These are phyloP conservation scores for Neurospora sp. DNA, from an alignment of 495 filamentous ascomycete genomes.

Conservation along the genomic window DNA sequence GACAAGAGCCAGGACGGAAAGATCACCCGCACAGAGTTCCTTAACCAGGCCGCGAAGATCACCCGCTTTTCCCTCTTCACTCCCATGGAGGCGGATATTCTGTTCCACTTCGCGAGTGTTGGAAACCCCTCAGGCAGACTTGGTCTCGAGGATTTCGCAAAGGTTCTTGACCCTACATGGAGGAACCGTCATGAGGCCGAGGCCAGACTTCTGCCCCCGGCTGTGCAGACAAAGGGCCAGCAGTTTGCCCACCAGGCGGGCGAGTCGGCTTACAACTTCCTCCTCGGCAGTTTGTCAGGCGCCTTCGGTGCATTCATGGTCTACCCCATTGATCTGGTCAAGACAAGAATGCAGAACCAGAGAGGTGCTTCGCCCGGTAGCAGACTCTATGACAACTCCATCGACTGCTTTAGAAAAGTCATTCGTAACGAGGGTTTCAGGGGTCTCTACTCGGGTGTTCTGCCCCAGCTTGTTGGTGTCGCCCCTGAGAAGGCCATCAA, in stretches of 20 bases:
- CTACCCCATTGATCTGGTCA: constrained; percentile 96
- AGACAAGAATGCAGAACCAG: constrained; percentile 98
- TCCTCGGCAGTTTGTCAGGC: constrained; percentile 77
- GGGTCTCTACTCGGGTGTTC: constrained; percentile 86
- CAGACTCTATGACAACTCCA: constrained; percentile 86
- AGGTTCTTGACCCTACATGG: constrained; percentile 92
- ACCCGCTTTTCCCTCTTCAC: constrained; percentile 88
- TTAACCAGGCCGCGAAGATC: constrained; percentile 83
- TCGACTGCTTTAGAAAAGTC: constrained; percentile 89
- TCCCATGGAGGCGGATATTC: constrained; percentile 96
- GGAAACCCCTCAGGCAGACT: constrained; percentile 80
- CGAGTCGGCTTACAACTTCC: constrained; percentile 83
- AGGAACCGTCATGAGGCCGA: constrained; percentile 44
- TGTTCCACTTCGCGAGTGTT: constrained; percentile 95
- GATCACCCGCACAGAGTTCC: constrained; percentile 87
- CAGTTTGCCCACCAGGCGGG: constrained; percentile 49
- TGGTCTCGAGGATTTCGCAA: constrained; percentile 76
- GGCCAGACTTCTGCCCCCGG: constrained; percentile 11
- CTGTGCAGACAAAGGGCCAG: constrained; percentile 19
- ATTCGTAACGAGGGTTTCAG: constrained; percentile 81
- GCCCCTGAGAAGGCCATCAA: constrained; percentile 99
- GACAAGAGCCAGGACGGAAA: constrained; percentile 77
- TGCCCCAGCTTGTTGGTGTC: constrained; percentile 92
- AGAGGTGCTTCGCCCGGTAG: constrained; percentile 70
- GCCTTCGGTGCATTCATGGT: constrained; percentile 99